Base-by-base conservation (phyloP, 805 yeast genomes). In the Monosporozyma servazzii region DNA sequence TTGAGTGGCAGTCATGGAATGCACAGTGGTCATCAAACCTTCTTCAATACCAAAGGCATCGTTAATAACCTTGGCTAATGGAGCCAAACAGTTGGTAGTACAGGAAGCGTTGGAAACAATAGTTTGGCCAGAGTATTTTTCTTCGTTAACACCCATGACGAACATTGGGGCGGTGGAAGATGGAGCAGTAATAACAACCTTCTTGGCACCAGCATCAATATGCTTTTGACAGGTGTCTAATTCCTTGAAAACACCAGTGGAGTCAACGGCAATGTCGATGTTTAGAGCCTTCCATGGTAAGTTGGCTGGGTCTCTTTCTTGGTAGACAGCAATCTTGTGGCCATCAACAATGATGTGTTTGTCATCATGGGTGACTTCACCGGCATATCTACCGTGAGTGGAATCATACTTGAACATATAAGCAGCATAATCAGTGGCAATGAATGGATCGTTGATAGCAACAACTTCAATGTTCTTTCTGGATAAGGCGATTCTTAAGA, bases 321-420 rank as follows among this genome's bases (percentile, higher is more conserved):
- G 79, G 77, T 69, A 79, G 58, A 79, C 80, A 57, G 67, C 71
- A 58, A 74, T 68, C 63, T 66, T 60, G 53, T 70, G 56, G 62
- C 82, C 84, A 66, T 79, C 81, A 59, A 80, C 73, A 68, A 76
- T 66, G 59, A 81, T 67, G 65, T 67, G 62, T 60, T 73, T 71
- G 62, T 73, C 84, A 63, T 78, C 78, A 63, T 75, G 65, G 55
- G 74, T 59, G 51, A 81, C 84, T 62, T 74, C 78, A 67, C 86
- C 86, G 29, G 70, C 61, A 79, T 69, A 81, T 64, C 70, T 70
- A 67, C 86, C 84, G 73, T 81, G 87, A 53, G 85, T 81, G 56
- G 86, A 80, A 67, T 81, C 87, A 73, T 81, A 81, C 74, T 81
- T 81, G 80, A 81, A 81, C 83, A 80, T 78, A 77, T 81, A 81